phyloP scores from a whole-genome alignment of 306 rosid species.

The Potentilla sterilis region DNA sequence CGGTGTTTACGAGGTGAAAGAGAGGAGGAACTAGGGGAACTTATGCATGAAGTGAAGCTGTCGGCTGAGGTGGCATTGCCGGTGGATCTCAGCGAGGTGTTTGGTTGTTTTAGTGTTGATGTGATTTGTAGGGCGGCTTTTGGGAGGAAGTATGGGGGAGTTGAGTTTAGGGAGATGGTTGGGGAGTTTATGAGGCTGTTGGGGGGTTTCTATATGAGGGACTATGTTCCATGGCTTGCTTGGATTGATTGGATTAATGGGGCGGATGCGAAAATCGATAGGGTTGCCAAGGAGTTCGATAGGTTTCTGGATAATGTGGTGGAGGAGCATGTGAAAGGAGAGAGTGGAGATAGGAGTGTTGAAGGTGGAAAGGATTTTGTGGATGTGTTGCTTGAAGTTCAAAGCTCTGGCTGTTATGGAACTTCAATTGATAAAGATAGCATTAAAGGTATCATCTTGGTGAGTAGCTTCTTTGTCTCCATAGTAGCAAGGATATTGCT shows the following conservation, averaged over 20 bases:
- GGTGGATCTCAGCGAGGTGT: slow-evolving; percentile 38
- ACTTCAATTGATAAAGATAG: slow-evolving; percentile 34
- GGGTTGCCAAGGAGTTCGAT: slow-evolving; percentile 41
- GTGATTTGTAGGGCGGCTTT: slow-evolving; percentile 48
- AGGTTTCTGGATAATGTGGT: slow-evolving; percentile 42
- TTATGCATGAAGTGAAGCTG: slow-evolving; percentile 28
- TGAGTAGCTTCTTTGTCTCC: slow-evolving; percentile 15
- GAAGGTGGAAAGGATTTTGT: slow-evolving; percentile 37
- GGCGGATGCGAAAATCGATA: slow-evolving; percentile 32
- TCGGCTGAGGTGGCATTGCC: neutral
- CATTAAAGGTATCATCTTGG: slow-evolving; percentile 51
- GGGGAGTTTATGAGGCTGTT: slow-evolving; percentile 28
- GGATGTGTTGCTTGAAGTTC: slow-evolving; percentile 48
- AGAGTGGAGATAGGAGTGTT: neutral
- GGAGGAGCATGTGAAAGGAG: slow-evolving; percentile 39
- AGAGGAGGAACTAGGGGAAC: slow-evolving; percentile 26
- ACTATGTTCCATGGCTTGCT: slow-evolving; percentile 51
- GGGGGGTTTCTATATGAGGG: slow-evolving; percentile 40
- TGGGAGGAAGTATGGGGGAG: slow-evolving; percentile 48
- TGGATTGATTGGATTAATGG: slow-evolving; percentile 43
- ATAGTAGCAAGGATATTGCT: neutral
- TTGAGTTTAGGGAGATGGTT: slow-evolving; percentile 30
- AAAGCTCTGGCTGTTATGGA: slow-evolving; percentile 30
- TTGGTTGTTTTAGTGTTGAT: slow-evolving; percentile 29
- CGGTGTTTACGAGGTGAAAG: slow-evolving; percentile 25